These are phyloP conservation scores for Steccherinum ochraceum DNA, from an alignment of 768 basidiomycete genomes.

Conservation along the genomic window DNA sequence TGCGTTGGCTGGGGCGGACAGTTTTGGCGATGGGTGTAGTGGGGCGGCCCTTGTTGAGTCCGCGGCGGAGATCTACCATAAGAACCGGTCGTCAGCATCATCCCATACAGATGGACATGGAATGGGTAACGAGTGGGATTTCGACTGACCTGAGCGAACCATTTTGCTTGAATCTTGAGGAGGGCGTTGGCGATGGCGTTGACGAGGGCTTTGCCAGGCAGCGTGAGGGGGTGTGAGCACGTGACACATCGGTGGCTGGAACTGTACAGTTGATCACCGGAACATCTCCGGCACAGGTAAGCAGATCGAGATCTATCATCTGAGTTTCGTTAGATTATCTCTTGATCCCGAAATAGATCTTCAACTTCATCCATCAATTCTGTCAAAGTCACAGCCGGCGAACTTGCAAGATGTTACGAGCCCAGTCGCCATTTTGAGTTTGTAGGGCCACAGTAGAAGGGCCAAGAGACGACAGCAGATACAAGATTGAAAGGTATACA, in stretches of 20 bases:
- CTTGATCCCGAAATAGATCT: no score
- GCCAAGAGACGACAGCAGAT: no score
- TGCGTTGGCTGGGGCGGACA: slow-evolving; percentile 81
- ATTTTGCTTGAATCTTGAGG: slow-evolving; percentile 64
- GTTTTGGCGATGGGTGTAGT: slow-evolving; percentile 78
- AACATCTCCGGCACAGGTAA: background rate
- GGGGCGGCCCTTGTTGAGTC: slow-evolving; percentile 83
- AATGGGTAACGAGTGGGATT: slow-evolving; percentile 9
- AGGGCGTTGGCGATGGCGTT: slow-evolving; percentile 9
- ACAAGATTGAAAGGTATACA: background rate
- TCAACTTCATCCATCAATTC: no score
- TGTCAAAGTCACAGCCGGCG: no score
- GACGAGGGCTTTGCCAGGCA: no score
- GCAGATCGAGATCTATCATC: background rate
- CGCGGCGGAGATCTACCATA: slow-evolving; percentile 69
- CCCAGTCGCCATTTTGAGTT: no score
- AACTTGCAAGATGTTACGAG: no score
- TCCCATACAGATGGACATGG: background rate
- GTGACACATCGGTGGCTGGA: slow-evolving; percentile 37
- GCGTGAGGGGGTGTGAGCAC: slow-evolving; percentile 7
- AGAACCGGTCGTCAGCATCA: slow-evolving; percentile 1
- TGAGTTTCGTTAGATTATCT: background rate
- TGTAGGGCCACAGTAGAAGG: no score
- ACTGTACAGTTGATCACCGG: slow-evolving; percentile 45
- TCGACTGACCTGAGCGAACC: slow-evolving; percentile 67